A percentile compares a stretch with the other conserved stretches of the same genome.
Conservation (phyloP, 176 grass and related monocot genomes). For the Bromus sterilis region DNA sequence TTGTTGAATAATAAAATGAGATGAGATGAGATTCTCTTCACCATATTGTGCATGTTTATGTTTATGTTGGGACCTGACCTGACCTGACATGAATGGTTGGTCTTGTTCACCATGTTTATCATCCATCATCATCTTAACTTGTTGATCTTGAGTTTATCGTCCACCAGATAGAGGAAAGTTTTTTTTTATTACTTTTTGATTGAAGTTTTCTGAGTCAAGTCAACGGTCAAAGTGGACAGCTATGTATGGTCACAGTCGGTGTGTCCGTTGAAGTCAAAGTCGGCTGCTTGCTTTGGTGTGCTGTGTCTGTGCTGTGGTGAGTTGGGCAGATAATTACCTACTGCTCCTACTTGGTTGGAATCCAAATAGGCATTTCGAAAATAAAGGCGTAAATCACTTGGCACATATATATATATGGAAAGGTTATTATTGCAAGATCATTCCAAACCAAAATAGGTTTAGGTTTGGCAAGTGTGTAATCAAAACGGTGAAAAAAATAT, state of each 20-base stretch:
- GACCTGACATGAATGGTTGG: too few relatives aligned
- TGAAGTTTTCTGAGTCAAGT: neutral
- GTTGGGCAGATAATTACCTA: neutral
- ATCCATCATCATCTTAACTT: too few relatives aligned
- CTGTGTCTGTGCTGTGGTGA: neutral
- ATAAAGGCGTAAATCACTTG: neutral
- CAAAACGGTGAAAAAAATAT: neutral
- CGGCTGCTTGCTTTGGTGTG: neutral
- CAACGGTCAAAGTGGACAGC: constrained; percentile 16
- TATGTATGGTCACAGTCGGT: neutral
- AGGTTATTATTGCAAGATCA: neutral
- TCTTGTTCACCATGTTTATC: too few relatives aligned
- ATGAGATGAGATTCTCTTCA: neutral
- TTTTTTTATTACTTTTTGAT: neutral
- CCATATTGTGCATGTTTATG: too few relatives aligned
- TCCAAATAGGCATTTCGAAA: neutral
- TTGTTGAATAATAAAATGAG: neutral
- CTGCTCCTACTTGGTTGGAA: too few relatives aligned
- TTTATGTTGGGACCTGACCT: neutral
- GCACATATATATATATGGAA: neutral
- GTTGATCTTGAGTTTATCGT: too few relatives aligned
- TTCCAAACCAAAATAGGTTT: neutral
- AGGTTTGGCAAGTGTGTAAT: neutral
- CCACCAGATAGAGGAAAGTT: neutral
- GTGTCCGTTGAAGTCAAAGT: constrained; percentile 17